Evolutionary conservation across 257 asterid species (phyloP).

Genomic region (Gentiana straminea): DNA sequence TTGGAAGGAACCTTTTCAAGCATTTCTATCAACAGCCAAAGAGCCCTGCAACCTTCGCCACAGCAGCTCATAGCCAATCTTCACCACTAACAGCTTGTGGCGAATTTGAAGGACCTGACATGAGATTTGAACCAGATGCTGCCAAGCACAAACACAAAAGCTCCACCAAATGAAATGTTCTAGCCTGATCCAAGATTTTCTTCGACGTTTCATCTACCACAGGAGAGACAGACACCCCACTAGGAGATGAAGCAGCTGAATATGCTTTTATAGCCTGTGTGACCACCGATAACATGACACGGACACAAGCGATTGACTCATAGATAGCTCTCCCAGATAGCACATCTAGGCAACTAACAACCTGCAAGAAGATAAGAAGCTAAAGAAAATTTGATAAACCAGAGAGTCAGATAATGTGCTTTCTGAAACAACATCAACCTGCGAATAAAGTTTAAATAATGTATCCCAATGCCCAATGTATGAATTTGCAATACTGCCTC

Average conservation of each 20-base stretch:
- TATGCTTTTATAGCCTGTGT: slow-evolving; percentile 63
- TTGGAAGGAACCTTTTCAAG: slow-evolving; percentile 49
- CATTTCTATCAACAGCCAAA: slow-evolving; percentile 75
- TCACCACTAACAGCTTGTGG: slow-evolving; percentile 76
- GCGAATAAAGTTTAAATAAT: slow-evolving; percentile 56
- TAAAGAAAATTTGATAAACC: slow-evolving; percentile 9
- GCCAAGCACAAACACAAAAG: slow-evolving; percentile 68
- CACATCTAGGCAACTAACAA: slow-evolving; percentile 50
- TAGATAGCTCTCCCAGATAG: slow-evolving; percentile 63
- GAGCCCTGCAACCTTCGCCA: slow-evolving; percentile 88
- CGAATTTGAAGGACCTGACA: slow-evolving; percentile 79
- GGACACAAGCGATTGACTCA: slow-evolving; percentile 79
- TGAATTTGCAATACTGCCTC: slow-evolving; percentile 43
- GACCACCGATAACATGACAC: slow-evolving; percentile 61
- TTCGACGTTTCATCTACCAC: slow-evolving; percentile 35
- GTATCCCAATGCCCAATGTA: slow-evolving; percentile 68
- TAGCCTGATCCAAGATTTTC: slow-evolving; percentile 62
- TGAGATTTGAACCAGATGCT: slow-evolving; percentile 74
- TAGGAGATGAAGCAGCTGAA: slow-evolving; percentile 36
- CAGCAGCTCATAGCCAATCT: slow-evolving; percentile 87
- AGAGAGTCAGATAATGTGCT: slow-evolving; percentile 8
- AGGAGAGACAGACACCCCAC: slow-evolving; percentile 29
- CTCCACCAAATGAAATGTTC: slow-evolving; percentile 51
- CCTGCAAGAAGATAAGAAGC: slow-evolving; percentile 35
- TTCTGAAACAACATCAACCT: slow-evolving; percentile 41